phyloP scores from a whole-genome alignment of 1,284 basidiomycete genomes.

The Neonothopanus nambi region DNA sequence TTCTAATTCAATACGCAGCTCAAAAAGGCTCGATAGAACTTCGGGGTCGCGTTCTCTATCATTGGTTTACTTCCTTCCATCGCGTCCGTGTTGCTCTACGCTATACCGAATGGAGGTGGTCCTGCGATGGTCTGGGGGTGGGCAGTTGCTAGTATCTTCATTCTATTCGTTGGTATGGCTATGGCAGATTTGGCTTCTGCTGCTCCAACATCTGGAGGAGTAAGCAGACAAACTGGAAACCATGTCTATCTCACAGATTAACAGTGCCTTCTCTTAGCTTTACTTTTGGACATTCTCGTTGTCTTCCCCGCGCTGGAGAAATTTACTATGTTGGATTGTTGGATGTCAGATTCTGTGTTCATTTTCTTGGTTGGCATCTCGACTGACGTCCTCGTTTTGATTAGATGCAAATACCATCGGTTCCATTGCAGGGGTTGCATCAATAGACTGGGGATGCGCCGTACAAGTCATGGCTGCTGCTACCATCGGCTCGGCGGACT shows the following conservation, averaged over 20 bases:
- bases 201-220: slow-evolving; percentile 72
- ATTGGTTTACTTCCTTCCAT: slow-evolving; percentile 55
- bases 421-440: slow-evolving; percentile 66
- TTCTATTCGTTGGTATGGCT: slow-evolving; percentile 62
- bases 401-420: slow-evolving; percentile 75
- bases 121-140: slow-evolving; percentile 85
- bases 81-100: slow-evolving; percentile 66
- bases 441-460: slow-evolving; percentile 77
- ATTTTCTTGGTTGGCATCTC: background rate
- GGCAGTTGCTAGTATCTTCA: slow-evolving; percentile 55
- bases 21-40: slow-evolving; percentile 39
- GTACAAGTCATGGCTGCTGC: slow-evolving; percentile 70
- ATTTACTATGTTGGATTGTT: slow-evolving; percentile 74
- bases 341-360: slow-evolving; percentile 52
- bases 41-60: slow-evolving; percentile 64
- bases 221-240: slow-evolving; percentile 28
- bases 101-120: slow-evolving; percentile 76
- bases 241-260: background rate
- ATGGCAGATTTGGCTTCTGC: slow-evolving; percentile 74
- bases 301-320: slow-evolving; percentile 62
- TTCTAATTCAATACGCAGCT: background rate
- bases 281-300: slow-evolving; percentile 79
- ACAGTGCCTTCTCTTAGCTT: slow-evolving; percentile 38
- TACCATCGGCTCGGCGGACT: slow-evolving; percentile 52
- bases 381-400: background rate